Conservation (phyloP, 129 eudicot genomes). For the Tanacetum coccineum region DNA sequence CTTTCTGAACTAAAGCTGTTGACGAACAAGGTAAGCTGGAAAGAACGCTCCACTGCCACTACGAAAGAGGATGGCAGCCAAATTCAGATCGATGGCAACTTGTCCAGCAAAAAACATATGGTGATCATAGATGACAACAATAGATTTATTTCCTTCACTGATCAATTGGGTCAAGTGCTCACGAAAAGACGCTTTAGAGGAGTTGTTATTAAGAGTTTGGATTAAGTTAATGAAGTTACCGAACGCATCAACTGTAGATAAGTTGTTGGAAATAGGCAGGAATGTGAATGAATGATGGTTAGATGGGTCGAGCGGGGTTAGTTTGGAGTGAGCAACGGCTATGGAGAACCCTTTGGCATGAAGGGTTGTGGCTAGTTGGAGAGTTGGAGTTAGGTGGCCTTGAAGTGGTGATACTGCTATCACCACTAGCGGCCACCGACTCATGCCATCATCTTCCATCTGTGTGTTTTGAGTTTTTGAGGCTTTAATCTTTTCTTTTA, state of each 20-base stretch:
- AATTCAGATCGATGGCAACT: constrained; percentile 23
- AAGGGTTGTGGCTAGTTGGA: constrained; percentile 53
- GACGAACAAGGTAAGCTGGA: constrained; percentile 6
- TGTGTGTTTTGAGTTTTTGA: not conserved
- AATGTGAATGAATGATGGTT: constrained; percentile 29
- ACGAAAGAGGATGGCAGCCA: constrained; percentile 24
- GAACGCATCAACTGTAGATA: constrained; percentile 21
- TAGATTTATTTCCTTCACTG: not conserved
- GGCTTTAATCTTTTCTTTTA: no score
- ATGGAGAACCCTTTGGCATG: constrained; percentile 52
- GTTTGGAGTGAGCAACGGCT: constrained; percentile 42
- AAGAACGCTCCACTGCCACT: constrained; percentile 19
- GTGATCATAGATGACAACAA: constrained; percentile 29
- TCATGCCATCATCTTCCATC: no score
- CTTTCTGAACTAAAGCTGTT: no score
- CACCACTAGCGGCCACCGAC: constrained; percentile 18
- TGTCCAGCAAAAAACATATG: constrained; percentile 22
- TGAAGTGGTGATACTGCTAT: constrained; percentile 50
- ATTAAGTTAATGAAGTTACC: constrained; percentile 20
- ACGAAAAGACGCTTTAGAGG: constrained; percentile 25
- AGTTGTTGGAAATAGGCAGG: constrained; percentile 25
- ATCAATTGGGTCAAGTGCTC: constrained; percentile 20
- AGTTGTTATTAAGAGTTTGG: constrained; percentile 23
- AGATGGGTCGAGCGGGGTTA: constrained; percentile 33
- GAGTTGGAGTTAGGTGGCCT: constrained; percentile 69